These are phyloP conservation scores for Penicillium subrubescens DNA, from an alignment of 495 filamentous ascomycete species.

Conservation along the genomic window DNA sequence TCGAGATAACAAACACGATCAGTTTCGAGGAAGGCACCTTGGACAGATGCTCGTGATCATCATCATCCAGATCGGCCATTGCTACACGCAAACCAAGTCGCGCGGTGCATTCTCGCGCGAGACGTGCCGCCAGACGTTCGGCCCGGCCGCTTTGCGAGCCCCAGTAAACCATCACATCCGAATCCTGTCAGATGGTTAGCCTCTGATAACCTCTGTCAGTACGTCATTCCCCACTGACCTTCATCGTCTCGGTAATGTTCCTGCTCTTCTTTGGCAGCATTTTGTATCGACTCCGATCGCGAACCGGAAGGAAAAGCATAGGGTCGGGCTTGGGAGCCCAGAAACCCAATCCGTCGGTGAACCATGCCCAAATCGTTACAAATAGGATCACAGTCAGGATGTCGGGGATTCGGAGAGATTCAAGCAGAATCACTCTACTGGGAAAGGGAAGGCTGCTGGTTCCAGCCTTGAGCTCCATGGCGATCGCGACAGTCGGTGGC, in stretches of 20 bases:
- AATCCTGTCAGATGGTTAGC: not conserved
- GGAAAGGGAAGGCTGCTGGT: not conserved
- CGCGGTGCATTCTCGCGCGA: constrained; percentile 33
- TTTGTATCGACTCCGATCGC: not conserved
- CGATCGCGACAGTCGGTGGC: not conserved
- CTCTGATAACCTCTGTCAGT: not conserved
- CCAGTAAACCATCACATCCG: constrained; percentile 42
- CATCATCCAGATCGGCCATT: constrained; percentile 40
- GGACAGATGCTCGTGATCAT: constrained; percentile 34
- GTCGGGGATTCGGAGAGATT: not conserved
- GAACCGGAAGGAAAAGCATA: not conserved
- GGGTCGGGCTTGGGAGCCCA: not conserved
- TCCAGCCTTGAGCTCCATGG: not conserved
- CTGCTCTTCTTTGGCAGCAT: not conserved
- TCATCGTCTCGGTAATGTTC: not conserved
- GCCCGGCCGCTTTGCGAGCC: constrained; percentile 49
- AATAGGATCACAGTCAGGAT: not conserved
- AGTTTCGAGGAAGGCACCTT: constrained; percentile 29
- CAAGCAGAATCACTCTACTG: not conserved
- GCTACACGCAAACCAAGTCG: constrained; percentile 35
- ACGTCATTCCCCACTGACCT: not conserved
- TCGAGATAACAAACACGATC: constrained; percentile 44
- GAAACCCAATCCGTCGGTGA: not conserved
- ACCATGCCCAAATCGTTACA: not conserved
- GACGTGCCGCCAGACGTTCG: constrained; percentile 37